Conservation (phyloP, 2,329 filamentous ascomycete genomes). For the Fusarium compactum region DNA sequence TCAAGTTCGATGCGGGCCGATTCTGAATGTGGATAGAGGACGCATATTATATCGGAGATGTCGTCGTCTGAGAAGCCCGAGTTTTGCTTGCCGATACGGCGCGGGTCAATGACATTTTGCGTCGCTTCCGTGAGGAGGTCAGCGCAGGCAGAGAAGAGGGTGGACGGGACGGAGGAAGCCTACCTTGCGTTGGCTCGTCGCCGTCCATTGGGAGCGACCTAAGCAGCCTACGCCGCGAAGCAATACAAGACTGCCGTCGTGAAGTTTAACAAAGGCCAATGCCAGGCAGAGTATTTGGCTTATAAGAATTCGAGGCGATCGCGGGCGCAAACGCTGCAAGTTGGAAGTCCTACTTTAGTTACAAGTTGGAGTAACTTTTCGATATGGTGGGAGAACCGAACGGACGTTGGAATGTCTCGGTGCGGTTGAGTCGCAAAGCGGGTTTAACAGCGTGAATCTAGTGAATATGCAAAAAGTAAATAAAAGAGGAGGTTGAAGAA, state of each 20-base stretch:
- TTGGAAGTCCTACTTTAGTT: slow-evolving; percentile 9
- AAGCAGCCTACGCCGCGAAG: slow-evolving; percentile 46
- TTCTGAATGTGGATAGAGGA: slow-evolving; percentile 83
- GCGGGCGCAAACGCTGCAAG: slow-evolving; percentile 29
- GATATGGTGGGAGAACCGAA: slow-evolving; percentile 22
- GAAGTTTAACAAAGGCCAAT: slow-evolving; percentile 19
- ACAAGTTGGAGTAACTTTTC: slow-evolving; percentile 21
- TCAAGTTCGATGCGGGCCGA: slow-evolving; percentile 78
- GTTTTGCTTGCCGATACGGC: slow-evolving; percentile 81
- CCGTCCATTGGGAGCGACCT: slow-evolving; percentile 57
- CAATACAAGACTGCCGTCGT: slow-evolving; percentile 36
- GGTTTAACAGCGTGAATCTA: slow-evolving; percentile 2
- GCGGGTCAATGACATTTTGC: slow-evolving; percentile 83
- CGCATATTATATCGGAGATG: slow-evolving; percentile 87
- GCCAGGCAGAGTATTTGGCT: slow-evolving; percentile 8
- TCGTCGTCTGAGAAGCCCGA: slow-evolving; percentile 87
- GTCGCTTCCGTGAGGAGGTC: slow-evolving; percentile 65
- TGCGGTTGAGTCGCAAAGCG: slow-evolving; percentile 10
- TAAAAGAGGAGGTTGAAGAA: slow-evolving; percentile 12
- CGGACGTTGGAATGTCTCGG: slow-evolving; percentile 21
- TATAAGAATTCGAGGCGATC: slow-evolving; percentile 16
- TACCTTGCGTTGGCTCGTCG: slow-evolving; percentile 60
- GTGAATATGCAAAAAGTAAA: slow-evolving; percentile 16
- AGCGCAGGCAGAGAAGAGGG: slow-evolving; percentile 22
- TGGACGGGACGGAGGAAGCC: slow-evolving; percentile 8